Conservation (phyloP, 2,329 filamentous ascomycete species). For the Colletotrichum somersetense region DNA sequence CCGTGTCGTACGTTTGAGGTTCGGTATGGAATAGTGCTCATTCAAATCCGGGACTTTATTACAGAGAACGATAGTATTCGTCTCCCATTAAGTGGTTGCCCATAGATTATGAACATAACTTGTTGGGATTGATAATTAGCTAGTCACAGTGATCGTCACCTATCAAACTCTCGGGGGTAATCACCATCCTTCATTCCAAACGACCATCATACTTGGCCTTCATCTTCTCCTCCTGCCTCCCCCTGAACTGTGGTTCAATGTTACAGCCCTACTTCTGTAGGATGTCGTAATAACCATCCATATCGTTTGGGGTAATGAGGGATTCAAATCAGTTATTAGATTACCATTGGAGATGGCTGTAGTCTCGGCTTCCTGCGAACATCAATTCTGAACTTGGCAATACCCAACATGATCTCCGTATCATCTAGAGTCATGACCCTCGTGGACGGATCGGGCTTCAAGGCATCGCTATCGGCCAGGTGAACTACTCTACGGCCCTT, state of each 20-base stretch:
- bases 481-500: neutral
- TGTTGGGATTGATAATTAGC: too few relatives aligned
- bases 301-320: neutral
- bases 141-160: too few relatives aligned
- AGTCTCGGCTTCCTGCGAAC: slow-evolving; percentile 1
- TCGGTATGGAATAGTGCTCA: neutral
- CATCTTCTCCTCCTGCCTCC: neutral
- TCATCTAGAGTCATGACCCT: neutral
- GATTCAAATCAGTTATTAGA: neutral
- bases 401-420: neutral
- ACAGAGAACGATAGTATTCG: neutral
- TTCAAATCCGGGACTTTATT: neutral
- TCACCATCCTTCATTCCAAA: neutral
- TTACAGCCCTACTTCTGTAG: neutral
- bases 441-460: neutral
- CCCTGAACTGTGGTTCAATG: neutral
- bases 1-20: too few relatives aligned
- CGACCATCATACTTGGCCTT: neutral
- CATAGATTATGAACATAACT: neutral
- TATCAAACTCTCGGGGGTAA: neutral
- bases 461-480: neutral
- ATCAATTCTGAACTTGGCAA: slow-evolving; percentile 6
- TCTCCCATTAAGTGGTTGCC: neutral
- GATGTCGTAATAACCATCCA: slow-evolving; percentile 11
- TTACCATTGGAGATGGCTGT: neutral